Evolutionary conservation across 768 basidiomycete species (phyloP).

Genomic region (Rhizopogon vesiculosus): DNA sequence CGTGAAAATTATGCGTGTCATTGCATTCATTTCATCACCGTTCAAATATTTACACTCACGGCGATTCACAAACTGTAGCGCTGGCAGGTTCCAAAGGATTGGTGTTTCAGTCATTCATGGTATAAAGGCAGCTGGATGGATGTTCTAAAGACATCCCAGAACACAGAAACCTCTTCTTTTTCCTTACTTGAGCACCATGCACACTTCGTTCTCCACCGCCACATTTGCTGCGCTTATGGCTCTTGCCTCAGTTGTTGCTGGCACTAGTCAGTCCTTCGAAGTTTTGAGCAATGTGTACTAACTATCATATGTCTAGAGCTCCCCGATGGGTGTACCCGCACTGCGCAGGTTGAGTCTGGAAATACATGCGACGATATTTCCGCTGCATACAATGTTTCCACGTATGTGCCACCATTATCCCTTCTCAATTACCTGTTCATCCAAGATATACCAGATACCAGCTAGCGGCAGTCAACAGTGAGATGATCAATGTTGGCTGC

Average conservation of each 20-base stretch:
- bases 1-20: conserved; percentile 1
- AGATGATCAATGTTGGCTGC: conserved; percentile 47
- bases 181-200: conserved; percentile 8
- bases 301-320: not conserved
- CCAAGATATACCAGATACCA: conserved; percentile 39
- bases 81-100: not conserved
- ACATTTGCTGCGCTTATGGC: conserved; percentile 7
- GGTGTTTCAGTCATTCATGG: not conserved
- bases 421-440: not conserved
- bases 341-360: conserved; percentile 49
- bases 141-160: not conserved
- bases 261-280: conserved; percentile 12
- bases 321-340: conserved; percentile 45
- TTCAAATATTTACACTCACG: not conserved
- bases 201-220: conserved; percentile 9
- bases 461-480: conserved; percentile 47
- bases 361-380: conserved; percentile 71
- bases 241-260: not conserved
- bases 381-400: conserved; percentile 53
- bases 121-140: conserved; percentile 13
- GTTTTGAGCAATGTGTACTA: not conserved
- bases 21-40: not conserved
- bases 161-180: not conserved
- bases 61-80: not conserved
- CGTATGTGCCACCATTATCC: conserved; percentile 34